Conservation (phyloP, 805 yeast genomes). For the Torulaspora gathmanii region DNA sequence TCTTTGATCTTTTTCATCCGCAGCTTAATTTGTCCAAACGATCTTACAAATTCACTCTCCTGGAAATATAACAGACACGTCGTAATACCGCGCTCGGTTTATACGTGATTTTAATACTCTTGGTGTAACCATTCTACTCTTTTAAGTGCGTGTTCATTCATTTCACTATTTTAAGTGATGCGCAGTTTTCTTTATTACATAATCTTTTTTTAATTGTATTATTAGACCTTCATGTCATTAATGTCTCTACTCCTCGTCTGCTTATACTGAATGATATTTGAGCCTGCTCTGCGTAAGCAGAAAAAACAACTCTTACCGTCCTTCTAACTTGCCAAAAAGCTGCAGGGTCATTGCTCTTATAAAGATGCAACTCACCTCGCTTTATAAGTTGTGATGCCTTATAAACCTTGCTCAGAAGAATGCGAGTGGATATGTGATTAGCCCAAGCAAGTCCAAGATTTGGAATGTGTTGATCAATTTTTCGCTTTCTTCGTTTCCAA, state of each 20-base stretch:
- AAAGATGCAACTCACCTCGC: constrained; percentile 30
- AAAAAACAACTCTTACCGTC: constrained; percentile 40
- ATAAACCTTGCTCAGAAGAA: constrained; percentile 43
- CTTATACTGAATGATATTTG: constrained; percentile 25
- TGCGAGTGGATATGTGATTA: constrained; percentile 46
- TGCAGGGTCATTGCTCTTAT: constrained; percentile 34
- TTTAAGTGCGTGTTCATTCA: background rate
- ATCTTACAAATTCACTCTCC: background rate
- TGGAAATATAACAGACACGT: background rate
- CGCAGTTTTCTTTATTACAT: background rate
- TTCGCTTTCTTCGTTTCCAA: constrained; percentile 26
- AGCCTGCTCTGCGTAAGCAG: constrained; percentile 33
- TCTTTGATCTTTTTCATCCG: background rate
- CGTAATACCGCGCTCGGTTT: background rate
- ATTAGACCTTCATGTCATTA: constrained; percentile 2
- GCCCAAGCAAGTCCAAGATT: constrained; percentile 56
- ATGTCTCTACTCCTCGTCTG: constrained; percentile 26
- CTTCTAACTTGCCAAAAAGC: constrained; percentile 35
- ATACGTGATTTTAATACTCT: background rate
- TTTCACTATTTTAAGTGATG: background rate
- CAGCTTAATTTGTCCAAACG: too few relatives aligned
- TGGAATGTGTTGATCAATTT: constrained; percentile 41
- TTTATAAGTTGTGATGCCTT: constrained; percentile 36
- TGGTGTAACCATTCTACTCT: background rate
- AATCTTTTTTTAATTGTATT: background rate